Percentiles rank a stretch among this genome's conserved stretches.
Conservation (phyloP, 352 stramenopile species). For the Globisporangium canariense region DNA sequence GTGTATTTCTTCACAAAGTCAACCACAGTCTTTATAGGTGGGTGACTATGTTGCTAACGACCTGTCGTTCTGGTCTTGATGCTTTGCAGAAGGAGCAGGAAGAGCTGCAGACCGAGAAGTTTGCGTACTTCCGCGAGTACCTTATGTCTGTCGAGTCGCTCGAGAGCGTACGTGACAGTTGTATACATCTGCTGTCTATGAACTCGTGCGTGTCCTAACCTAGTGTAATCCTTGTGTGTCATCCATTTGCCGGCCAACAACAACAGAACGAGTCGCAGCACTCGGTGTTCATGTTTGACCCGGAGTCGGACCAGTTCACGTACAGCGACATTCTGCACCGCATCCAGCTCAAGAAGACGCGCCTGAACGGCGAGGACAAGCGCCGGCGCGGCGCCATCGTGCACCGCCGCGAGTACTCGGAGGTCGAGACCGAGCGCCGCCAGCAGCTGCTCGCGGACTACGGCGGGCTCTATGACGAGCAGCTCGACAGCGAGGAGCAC, state of each 20-base stretch:
- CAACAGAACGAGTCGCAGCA: constrained; percentile 59
- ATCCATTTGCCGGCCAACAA: constrained; percentile 10
- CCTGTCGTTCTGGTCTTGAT: not conserved
- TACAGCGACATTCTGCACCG: constrained; percentile 75
- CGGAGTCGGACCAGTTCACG: constrained; percentile 69
- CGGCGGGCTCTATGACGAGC: constrained; percentile 63
- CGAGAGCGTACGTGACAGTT: constrained; percentile 48
- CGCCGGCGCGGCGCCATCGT: constrained; percentile 74
- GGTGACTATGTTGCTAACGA: not conserved
- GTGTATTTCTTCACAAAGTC: not conserved
- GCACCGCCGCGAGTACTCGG: constrained; percentile 68
- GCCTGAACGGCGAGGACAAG: constrained; percentile 75
- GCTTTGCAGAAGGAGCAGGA: constrained; percentile 36
- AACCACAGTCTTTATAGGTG: not conserved
- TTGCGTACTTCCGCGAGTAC: constrained; percentile 81
- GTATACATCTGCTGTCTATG: too few relatives aligned
- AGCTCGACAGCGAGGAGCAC: constrained; percentile 59
- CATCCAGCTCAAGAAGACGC: constrained; percentile 82
- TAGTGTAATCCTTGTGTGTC: not conserved
- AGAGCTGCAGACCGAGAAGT: constrained; percentile 61
- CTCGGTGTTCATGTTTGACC: constrained; percentile 76
- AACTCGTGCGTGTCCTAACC: too few relatives aligned
- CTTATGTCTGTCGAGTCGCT: constrained; percentile 66
- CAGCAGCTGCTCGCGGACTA: constrained; percentile 58
- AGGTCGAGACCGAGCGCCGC: constrained; percentile 56